phyloP scores from a whole-genome alignment of 2,329 filamentous ascomycete genomes.

The Monosporascus ibericus region DNA sequence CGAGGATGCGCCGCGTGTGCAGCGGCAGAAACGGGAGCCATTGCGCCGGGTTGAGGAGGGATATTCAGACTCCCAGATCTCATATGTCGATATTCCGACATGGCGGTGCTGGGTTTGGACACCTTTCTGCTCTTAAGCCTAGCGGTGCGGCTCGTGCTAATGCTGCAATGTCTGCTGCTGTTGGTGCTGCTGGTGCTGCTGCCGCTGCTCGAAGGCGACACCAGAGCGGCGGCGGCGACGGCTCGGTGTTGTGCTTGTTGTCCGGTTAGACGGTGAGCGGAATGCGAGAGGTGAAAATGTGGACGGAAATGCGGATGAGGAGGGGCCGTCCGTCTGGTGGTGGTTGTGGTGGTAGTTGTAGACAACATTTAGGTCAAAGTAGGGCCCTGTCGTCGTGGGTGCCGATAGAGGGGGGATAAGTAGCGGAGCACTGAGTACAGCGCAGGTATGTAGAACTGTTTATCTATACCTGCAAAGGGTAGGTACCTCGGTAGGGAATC shows the following conservation, averaged over 20 bases:
- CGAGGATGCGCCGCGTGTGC: conserved; percentile 29
- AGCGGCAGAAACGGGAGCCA: conserved; percentile 30
- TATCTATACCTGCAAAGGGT: too few species aligned
- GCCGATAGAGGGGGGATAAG: too few species aligned
- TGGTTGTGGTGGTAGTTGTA: not conserved
- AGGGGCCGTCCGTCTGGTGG: not conserved
- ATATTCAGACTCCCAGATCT: conserved; percentile 54
- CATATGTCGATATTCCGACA: conserved; percentile 51
- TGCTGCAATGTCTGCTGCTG: not conserved
- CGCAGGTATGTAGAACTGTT: too few species aligned
- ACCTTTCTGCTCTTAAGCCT: not conserved
- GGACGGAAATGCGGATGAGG: not conserved
- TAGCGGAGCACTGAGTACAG: too few species aligned
- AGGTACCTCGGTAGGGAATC: not conserved
- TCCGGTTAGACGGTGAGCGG: not conserved
- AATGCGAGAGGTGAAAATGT: not conserved
- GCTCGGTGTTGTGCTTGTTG: too few species aligned
- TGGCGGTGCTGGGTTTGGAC: conserved; percentile 16
- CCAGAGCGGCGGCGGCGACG: too few species aligned
- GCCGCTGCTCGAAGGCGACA: too few species aligned
- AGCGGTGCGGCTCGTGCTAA: not conserved
- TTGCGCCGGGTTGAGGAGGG: conserved; percentile 28
- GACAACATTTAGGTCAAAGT: too few species aligned
- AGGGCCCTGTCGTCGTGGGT: too few species aligned
- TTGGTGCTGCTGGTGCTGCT: not conserved